phyloP scores from a whole-genome alignment of 1,284 basidiomycete species.

The Rhodofomes roseus region DNA sequence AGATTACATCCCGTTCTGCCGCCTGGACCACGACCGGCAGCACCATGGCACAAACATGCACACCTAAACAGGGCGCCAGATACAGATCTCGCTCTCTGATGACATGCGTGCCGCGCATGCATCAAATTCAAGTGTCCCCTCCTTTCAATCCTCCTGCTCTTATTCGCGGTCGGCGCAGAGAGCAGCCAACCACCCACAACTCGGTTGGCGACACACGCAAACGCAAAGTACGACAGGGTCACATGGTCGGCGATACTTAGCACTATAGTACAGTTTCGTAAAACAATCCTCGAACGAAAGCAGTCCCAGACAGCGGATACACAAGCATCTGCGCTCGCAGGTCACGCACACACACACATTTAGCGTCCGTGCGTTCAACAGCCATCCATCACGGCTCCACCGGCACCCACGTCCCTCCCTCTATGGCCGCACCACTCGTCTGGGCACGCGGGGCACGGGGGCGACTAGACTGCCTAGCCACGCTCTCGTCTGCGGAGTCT shows the following conservation, averaged over 20 bases:
- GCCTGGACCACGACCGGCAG: background rate
- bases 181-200: background rate
- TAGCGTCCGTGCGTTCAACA: background rate
- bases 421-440: background rate
- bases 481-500: background rate
- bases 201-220: background rate
- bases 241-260: background rate
- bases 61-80: slow-evolving; percentile 3
- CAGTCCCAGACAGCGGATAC: background rate
- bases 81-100: slow-evolving; percentile 1
- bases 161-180: no score
- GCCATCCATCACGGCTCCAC: slow-evolving; percentile 18
- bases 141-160: background rate
- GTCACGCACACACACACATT: background rate
- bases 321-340: background rate
- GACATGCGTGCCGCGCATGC: background rate
- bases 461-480: background rate
- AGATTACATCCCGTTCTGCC: slow-evolving; percentile 7
- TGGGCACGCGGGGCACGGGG: background rate
- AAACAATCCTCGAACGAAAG: background rate
- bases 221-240: background rate
- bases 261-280: background rate
- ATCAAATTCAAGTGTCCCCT: background rate
- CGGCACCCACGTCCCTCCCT: slow-evolving; percentile 12
- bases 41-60: slow-evolving; percentile 1